phyloP scores from a whole-genome alignment of 2,329 filamentous ascomycete species.

The Emmonsiellopsis sp. region DNA sequence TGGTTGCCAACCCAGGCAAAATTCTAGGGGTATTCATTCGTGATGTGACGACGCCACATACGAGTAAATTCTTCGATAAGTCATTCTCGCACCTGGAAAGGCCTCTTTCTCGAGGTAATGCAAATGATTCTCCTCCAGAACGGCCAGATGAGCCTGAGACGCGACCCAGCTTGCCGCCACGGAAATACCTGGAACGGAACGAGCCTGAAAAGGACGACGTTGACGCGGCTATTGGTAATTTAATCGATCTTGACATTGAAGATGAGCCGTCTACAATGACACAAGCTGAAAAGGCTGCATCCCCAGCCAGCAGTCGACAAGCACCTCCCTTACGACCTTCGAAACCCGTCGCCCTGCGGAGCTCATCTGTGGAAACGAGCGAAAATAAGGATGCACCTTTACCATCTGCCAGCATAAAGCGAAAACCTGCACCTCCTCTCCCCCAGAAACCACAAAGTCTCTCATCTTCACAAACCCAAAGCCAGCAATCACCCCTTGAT shows the following conservation, averaged over 20 bases:
- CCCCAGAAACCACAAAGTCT: conserved; percentile 11
- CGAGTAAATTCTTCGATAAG: conserved; percentile 69
- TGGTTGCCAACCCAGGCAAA: conserved; percentile 69
- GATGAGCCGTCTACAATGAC: conserved; percentile 12
- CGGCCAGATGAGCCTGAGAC: conserved; percentile 20
- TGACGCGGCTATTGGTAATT: conserved; percentile 19
- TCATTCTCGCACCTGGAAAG: conserved; percentile 33
- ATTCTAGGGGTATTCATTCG: conserved; percentile 87
- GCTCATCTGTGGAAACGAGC: conserved; percentile 5
- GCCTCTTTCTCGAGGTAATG: conserved; percentile 16
- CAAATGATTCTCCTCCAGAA: conserved; percentile 19
- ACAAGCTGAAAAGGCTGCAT: conserved; percentile 21
- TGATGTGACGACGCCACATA: conserved; percentile 77
- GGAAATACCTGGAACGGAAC: conserved; percentile 18
- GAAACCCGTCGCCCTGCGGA: conserved; percentile 30
- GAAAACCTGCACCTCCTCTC: conserved; percentile 13
- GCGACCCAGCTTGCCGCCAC: conserved; percentile 33
- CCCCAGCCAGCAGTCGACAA: conserved; percentile 14
- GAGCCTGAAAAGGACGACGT: conserved; percentile 14
- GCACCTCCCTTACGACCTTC: conserved; percentile 34
- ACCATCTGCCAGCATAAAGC: conserved; percentile 4
- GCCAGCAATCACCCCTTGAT: background rate
- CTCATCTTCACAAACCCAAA: background rate
- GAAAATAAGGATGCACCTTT: background rate
- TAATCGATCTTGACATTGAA: conserved; percentile 30